Percentiles rank a stretch among this genome's conserved stretches.
These are phyloP conservation scores for Chaetomium olivaceum DNA, from an alignment of 2,329 filamentous ascomycete genomes.

Conservation along the genomic window DNA sequence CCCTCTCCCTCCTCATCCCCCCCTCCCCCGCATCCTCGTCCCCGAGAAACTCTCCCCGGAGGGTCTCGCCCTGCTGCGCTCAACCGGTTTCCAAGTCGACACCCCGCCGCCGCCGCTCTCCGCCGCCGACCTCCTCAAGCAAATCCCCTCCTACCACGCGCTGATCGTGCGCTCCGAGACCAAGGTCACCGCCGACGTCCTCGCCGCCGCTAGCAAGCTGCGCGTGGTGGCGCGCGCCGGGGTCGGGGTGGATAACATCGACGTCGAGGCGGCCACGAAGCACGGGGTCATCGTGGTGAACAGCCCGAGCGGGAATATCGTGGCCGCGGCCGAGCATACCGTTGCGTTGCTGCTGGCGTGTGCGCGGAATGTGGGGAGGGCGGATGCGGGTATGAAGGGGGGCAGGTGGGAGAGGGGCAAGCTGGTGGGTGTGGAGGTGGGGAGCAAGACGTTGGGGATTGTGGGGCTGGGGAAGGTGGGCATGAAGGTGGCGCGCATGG, in stretches of 20 bases:
- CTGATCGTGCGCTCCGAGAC: conserved; percentile 81
- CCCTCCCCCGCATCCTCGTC: conserved; percentile 60
- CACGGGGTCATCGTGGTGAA: conserved; percentile 80
- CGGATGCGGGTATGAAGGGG: conserved; percentile 67
- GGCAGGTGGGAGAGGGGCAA: conserved; percentile 74
- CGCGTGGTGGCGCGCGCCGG: conserved; percentile 79
- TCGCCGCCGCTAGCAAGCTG: conserved; percentile 66
- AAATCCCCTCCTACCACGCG: conserved; percentile 72
- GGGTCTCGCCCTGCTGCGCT: conserved; percentile 65
- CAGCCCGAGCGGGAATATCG: conserved; percentile 75
- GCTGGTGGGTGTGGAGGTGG: conserved; percentile 75
- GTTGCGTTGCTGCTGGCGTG: conserved; percentile 72
- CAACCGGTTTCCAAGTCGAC: conserved; percentile 68
- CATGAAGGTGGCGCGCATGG: conserved; percentile 76
- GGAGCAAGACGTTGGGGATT: conserved; percentile 73
- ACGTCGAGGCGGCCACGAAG: conserved; percentile 70
- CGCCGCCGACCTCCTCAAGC: conserved; percentile 59
- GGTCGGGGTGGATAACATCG: conserved; percentile 81
- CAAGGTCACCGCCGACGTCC: conserved; percentile 69
- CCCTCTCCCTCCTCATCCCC: conserved; percentile 19
- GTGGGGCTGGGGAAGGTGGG: conserved; percentile 83
- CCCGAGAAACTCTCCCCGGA: conserved; percentile 81
- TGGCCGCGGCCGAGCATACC: conserved; percentile 77
- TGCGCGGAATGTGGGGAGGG: conserved; percentile 71
- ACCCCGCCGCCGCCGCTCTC: conserved; percentile 61